phyloP scores from a whole-genome alignment of 495 filamentous ascomycete genomes.

The Pseudotulostoma volvatum region DNA sequence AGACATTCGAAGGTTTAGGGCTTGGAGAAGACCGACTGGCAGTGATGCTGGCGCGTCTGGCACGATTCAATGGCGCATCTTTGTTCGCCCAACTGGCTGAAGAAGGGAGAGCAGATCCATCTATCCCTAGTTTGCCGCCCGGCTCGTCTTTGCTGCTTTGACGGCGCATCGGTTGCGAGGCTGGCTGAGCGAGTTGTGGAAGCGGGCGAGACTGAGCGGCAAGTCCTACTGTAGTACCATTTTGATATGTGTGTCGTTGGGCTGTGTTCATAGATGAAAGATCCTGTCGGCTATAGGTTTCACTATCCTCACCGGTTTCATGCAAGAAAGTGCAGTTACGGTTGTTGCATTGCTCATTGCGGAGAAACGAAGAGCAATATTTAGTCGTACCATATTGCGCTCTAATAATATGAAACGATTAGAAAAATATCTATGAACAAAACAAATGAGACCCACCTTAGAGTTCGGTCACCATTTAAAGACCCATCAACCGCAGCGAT shows the following conservation, averaged over 20 bases:
- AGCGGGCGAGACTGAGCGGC: conserved; percentile 17
- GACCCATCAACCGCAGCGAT: conserved; percentile 87
- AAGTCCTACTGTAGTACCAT: conserved; percentile 10
- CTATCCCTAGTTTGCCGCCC: conserved; percentile 40
- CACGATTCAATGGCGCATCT: conserved; percentile 47
- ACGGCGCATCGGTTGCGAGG: conserved; percentile 54
- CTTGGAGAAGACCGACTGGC: conserved; percentile 68
- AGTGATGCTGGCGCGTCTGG: conserved; percentile 56
- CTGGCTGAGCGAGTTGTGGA: conserved; percentile 25
- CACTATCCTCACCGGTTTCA: conserved; percentile 89
- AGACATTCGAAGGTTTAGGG: conserved; percentile 50
- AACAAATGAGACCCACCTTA: conserved; percentile 34
- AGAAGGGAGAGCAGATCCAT: conserved; percentile 76
- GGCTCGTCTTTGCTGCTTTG: conserved; percentile 64
- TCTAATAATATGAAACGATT: conserved; percentile 23
- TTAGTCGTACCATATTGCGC: conserved; percentile 97
- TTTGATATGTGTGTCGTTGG: conserved; percentile 40
- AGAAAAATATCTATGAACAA: conserved; percentile 7
- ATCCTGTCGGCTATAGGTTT: conserved; percentile 90
- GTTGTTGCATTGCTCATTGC: conserved; percentile 84
- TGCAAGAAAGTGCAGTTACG: conserved; percentile 95
- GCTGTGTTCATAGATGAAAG: conserved; percentile 91
- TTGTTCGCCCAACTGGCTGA: conserved; percentile 87
- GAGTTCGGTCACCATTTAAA: conserved; percentile 67
- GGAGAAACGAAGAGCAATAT: conserved; percentile 93